Percentiles rank a stretch among this genome's conserved stretches.
Evolutionary conservation across 2,329 filamentous ascomycete genomes (phyloP).

Genomic region (Graphilbum fragrans): DNA sequence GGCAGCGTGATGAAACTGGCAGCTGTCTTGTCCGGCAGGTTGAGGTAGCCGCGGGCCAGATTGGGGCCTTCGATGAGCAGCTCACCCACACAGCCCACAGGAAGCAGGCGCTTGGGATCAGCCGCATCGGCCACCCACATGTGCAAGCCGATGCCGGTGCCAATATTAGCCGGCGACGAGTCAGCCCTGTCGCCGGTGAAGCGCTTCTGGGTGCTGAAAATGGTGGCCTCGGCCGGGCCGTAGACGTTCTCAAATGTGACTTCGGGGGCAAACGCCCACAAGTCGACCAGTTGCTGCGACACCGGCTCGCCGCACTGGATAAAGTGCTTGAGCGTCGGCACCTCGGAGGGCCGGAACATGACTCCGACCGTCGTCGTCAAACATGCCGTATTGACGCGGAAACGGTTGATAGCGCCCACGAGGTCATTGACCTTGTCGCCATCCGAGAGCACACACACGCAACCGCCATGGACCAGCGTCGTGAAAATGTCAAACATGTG

Average conservation of each 20-base stretch:
- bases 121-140: constrained; percentile 17
- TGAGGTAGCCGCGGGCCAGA: constrained; percentile 29
- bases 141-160: too few relatives aligned
- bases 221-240: neutral
- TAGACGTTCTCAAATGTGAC: neutral
- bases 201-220: constrained; percentile 1
- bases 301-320: neutral
- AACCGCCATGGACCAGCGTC: too few relatives aligned
- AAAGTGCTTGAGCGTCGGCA: neutral
- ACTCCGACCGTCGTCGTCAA: neutral
- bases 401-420: neutral
- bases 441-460: neutral
- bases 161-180: too few relatives aligned
- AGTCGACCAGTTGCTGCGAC: neutral
- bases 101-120: constrained; percentile 15
- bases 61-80: constrained; percentile 29
- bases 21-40: neutral
- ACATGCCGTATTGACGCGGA: neutral
- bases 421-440: neutral
- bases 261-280: neutral
- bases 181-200: too few relatives aligned
- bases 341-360: neutral
- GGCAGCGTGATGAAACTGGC: too few relatives aligned
- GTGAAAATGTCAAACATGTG: too few relatives aligned
- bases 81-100: constrained; percentile 20